Conservation (phyloP, 1,284 basidiomycete genomes). For the Paramarasmius palmivorus region DNA sequence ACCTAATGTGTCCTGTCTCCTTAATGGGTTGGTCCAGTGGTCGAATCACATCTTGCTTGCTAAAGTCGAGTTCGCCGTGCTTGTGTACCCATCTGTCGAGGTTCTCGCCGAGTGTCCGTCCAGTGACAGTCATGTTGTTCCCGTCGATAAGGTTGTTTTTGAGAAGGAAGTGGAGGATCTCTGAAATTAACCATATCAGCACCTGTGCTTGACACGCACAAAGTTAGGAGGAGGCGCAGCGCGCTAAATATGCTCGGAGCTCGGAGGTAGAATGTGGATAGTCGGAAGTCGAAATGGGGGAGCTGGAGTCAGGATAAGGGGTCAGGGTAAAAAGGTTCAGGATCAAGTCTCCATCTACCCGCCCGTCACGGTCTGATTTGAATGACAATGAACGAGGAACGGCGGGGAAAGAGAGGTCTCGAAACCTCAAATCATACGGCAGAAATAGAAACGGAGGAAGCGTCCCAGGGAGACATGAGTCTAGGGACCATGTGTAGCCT, state of each 20-base stretch:
- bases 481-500: not conserved
- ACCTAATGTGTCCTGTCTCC: constrained; percentile 85
- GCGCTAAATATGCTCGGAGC: not conserved
- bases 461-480: not conserved
- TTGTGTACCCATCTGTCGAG: constrained; percentile 81
- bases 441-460: not conserved
- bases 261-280: no score
- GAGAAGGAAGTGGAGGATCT: constrained; percentile 80
- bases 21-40: constrained; percentile 89
- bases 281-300: no score
- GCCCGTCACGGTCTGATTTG: not conserved
- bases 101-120: constrained; percentile 86
- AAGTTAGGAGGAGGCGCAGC: not conserved
- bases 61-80: constrained; percentile 70
- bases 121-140: constrained; percentile 85
- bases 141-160: constrained; percentile 85
- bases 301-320: not conserved
- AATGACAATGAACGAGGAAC: not conserved
- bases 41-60: constrained; percentile 79
- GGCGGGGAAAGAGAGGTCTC: not conserved
- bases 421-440: not conserved
- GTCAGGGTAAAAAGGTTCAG: not conserved
- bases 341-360: not conserved
- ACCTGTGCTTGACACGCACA: not conserved
- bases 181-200: constrained; percentile 36